Evolutionary conservation across 441 rosid genomes (phyloP).

Genomic region (Gossypium trilobum): DNA sequence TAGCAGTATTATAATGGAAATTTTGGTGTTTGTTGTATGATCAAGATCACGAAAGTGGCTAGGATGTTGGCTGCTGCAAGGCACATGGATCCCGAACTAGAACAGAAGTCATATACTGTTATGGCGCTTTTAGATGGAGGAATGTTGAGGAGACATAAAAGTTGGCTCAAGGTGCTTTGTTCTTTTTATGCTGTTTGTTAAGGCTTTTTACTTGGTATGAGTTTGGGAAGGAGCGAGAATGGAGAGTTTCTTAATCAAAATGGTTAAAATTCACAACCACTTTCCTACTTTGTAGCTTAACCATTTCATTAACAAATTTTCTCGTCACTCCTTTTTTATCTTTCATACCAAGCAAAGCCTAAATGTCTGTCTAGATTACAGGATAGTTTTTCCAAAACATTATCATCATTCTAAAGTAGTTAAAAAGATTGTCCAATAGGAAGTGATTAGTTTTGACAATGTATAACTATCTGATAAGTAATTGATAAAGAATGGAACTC

Average conservation of each 20-base stretch:
- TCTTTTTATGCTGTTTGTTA: background rate
- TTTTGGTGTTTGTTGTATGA: conserved; percentile 17
- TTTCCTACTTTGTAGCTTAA: too few relatives aligned
- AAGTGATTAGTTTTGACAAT: background rate
- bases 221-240: too few relatives aligned
- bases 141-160: conserved; percentile 61
- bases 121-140: conserved; percentile 92
- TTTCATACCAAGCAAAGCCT: too few relatives aligned
- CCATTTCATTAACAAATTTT: too few relatives aligned
- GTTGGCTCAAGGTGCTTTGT: conserved; percentile 66
- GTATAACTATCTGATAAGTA: background rate
- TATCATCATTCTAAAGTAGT: background rate
- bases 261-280: too few relatives aligned
- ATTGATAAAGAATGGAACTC: background rate
- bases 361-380: background rate
- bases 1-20: background rate
- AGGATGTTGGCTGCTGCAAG: conserved; percentile 63
- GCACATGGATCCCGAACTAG: conserved; percentile 29
- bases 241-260: too few relatives aligned
- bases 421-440: background rate
- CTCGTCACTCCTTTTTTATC: too few relatives aligned
- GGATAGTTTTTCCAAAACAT: background rate
- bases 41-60: conserved; percentile 71
- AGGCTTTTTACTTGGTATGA: too few relatives aligned
- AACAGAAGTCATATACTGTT: conserved; percentile 48